Conservation (phyloP, 1,284 basidiomycete genomes). For the Moesziomyces sp. region DNA sequence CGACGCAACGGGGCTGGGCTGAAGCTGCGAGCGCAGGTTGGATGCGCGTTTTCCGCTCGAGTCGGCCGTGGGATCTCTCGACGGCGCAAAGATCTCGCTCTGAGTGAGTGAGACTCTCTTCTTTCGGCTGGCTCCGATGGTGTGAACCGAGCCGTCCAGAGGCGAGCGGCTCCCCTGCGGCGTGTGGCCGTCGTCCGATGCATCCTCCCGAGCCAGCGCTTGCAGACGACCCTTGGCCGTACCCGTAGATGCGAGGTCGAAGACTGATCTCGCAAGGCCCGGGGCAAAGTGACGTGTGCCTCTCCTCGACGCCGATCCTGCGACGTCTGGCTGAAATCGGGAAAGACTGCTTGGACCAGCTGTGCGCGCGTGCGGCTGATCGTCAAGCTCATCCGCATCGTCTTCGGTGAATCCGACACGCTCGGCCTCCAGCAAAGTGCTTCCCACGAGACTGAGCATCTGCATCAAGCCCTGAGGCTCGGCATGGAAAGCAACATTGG, state of each 20-base stretch:
- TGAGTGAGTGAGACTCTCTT: slow-evolving; percentile 28
- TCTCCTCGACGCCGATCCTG: not conserved
- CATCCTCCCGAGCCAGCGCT: slow-evolving; percentile 21
- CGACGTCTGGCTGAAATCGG: not conserved
- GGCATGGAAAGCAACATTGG: slow-evolving; percentile 28
- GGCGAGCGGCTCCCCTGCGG: slow-evolving; percentile 48
- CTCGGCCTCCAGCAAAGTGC: slow-evolving; percentile 56
- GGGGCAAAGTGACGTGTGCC: not conserved
- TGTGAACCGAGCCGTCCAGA: slow-evolving; percentile 34
- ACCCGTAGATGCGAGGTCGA: slow-evolving; percentile 8
- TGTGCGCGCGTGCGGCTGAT: not conserved
- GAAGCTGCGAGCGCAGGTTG: slow-evolving; percentile 26
- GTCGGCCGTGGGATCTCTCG: slow-evolving; percentile 11
- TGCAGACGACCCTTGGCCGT: slow-evolving; percentile 26
- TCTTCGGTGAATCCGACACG: slow-evolving; percentile 39
- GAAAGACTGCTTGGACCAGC: not conserved
- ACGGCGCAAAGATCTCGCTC: slow-evolving; percentile 26
- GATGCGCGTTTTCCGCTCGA: slow-evolving; percentile 5
- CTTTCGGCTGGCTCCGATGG: slow-evolving; percentile 22
- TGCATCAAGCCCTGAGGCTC: slow-evolving; percentile 58
- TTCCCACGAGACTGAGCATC: slow-evolving; percentile 61
- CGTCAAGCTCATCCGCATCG: slow-evolving; percentile 20
- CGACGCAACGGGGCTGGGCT: slow-evolving; percentile 9
- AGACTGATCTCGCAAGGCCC: not conserved
- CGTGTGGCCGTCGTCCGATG: slow-evolving; percentile 28